These are phyloP conservation scores for Wickerhamomyces pijperi DNA, from an alignment of 805 yeast genomes.

Conservation along the genomic window DNA sequence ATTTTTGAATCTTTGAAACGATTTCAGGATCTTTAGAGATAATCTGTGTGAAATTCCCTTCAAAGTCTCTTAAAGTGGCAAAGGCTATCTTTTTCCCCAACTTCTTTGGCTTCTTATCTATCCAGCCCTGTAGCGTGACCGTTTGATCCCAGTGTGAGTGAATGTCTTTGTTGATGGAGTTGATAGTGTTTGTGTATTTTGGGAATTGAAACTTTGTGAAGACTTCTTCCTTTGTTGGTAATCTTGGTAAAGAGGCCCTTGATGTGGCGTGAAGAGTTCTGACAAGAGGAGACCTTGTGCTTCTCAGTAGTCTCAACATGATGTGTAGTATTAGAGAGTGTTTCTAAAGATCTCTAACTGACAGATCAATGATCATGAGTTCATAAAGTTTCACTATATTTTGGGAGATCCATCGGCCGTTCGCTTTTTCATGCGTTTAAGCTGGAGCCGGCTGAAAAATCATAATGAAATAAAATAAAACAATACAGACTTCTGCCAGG, in stretches of 20 bases:
- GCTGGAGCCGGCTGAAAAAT: too few relatives aligned
- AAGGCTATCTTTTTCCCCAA: constrained; percentile 57
- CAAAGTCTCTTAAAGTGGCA: constrained; percentile 62
- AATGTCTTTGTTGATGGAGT: constrained; percentile 2
- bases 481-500: too few relatives aligned
- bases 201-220: constrained; percentile 11
- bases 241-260: not conserved
- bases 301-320: not conserved
- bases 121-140: constrained; percentile 72
- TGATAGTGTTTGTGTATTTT: constrained; percentile 14
- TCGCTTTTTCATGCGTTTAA: too few relatives aligned
- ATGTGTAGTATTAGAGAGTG: too few relatives aligned
- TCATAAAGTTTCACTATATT: too few relatives aligned
- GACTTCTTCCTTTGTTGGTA: not conserved
- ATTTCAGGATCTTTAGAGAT: constrained; percentile 26
- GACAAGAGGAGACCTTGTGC: not conserved
- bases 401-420: too few relatives aligned
- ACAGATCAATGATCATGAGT: too few relatives aligned
- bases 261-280: not conserved
- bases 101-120: constrained; percentile 62
- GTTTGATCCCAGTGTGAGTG: constrained; percentile 6
- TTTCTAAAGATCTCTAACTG: too few relatives aligned
- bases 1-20: constrained; percentile 27
- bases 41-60: constrained; percentile 59
- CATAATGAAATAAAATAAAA: too few relatives aligned